phyloP scores from a whole-genome alignment of 2,329 filamentous ascomycete genomes.

The Fusarium sp. region DNA sequence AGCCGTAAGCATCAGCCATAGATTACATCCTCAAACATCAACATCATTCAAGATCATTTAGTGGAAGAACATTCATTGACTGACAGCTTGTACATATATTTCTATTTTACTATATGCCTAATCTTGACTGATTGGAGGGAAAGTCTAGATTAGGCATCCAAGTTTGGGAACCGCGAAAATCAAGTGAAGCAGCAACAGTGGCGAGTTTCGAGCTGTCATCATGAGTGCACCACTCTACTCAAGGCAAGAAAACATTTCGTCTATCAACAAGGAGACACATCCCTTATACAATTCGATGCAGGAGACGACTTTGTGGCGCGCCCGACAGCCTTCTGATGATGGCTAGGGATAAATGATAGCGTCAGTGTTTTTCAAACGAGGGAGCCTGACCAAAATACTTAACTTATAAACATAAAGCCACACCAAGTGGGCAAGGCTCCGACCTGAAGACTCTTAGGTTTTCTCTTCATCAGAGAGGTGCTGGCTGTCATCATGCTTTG shows the following conservation, averaged over 20 bases:
- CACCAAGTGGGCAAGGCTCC: too few relatives aligned
- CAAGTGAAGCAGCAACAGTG: neutral
- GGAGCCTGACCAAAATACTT: neutral
- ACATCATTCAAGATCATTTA: neutral
- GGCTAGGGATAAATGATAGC: too few relatives aligned
- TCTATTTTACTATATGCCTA: neutral
- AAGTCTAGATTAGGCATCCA: neutral
- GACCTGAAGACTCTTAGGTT: rapidly evolving
- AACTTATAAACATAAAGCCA: too few relatives aligned
- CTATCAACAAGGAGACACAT: rapidly evolving
- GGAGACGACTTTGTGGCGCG: too few relatives aligned
- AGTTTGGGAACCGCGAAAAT: neutral
- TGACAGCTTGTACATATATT: rapidly evolving
- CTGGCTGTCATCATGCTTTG: neutral
- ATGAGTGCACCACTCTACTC: neutral
- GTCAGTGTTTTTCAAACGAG: neutral
- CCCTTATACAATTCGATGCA: too few relatives aligned
- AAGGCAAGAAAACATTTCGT: too few relatives aligned
- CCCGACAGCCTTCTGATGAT: neutral
- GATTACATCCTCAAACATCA: too few relatives aligned
- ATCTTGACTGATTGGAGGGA: neutral
- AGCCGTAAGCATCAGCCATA: neutral
- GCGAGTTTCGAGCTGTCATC: neutral
- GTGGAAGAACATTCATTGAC: rapidly evolving
- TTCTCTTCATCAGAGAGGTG: neutral